phyloP scores from a whole-genome alignment of 371 early-diverging fungal genomes.

The Apophysomyces sp. region DNA sequence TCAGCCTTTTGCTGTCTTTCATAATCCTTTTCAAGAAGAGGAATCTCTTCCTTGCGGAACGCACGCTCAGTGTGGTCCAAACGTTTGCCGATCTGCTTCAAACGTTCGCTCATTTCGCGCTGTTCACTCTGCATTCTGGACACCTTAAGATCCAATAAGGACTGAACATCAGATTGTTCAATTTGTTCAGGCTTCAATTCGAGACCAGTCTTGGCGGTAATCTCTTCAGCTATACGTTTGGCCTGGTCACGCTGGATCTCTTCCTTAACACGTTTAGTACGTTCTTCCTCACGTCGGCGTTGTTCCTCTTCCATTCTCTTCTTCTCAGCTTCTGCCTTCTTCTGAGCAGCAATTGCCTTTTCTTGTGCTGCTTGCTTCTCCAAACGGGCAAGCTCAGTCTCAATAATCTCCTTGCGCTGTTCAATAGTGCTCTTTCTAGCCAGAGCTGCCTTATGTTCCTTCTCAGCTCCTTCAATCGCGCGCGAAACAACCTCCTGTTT shows the following conservation, averaged over 20 bases:
- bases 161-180: constrained; percentile 80
- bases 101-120: constrained; percentile 72
- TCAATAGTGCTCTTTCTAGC: constrained; percentile 87
- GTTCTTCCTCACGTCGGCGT: constrained; percentile 82
- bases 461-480: constrained; percentile 69
- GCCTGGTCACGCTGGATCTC: constrained; percentile 87
- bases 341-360: constrained; percentile 65
- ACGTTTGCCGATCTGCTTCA: constrained; percentile 75
- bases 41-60: constrained; percentile 92
- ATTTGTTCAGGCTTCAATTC: constrained; percentile 84
- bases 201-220: constrained; percentile 79
- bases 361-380: constrained; percentile 82
- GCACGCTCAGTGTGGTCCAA: constrained; percentile 97
- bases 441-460: constrained; percentile 80
- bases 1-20: constrained; percentile 87
- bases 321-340: constrained; percentile 88
- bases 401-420: constrained; percentile 89
- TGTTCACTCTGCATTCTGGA: constrained; percentile 91
- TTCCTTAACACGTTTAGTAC: constrained; percentile 73
- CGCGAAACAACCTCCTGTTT: constrained; percentile 63
- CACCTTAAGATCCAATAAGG: constrained; percentile 83
- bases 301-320: constrained; percentile 83
- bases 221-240: constrained; percentile 83
- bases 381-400: constrained; percentile 74
- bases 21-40: constrained; percentile 89